phyloP scores from a whole-genome alignment of 2,329 filamentous ascomycete genomes.

The Trichoderma sp. region DNA sequence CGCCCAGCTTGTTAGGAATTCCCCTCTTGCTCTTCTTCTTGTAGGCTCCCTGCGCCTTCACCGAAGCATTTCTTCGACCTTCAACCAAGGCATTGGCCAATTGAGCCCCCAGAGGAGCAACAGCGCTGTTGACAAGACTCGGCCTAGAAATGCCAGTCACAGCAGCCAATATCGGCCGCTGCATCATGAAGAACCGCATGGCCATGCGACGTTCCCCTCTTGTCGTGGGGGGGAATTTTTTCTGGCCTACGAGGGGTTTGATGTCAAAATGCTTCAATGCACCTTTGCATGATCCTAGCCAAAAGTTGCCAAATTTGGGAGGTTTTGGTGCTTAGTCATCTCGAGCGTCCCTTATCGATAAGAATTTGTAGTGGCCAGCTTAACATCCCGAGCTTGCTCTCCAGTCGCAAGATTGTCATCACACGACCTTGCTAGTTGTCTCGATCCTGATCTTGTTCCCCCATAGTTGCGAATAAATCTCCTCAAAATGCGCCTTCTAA shows the following conservation, averaged over 20 bases:
- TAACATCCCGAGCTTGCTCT: conserved; percentile 8
- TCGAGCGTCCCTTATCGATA: conserved; percentile 24
- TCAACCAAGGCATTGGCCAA: conserved; percentile 44
- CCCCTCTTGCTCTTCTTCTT: conserved; percentile 62
- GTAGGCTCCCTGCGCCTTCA: conserved; percentile 66
- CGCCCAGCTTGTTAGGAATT: conserved; percentile 79
- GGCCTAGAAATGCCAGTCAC: conserved; percentile 32
- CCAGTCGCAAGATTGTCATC: conserved; percentile 8
- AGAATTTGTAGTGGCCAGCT: conserved; percentile 23
- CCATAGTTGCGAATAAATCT: neutral
- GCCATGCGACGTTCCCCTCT: conserved; percentile 23
- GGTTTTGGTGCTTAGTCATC: conserved; percentile 21
- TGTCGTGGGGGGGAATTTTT: neutral
- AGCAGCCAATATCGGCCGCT: conserved; percentile 44
- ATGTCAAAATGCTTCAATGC: conserved; percentile 15
- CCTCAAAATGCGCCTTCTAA: conserved; percentile 33
- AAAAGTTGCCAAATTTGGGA: conserved; percentile 17
- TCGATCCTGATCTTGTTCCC: neutral
- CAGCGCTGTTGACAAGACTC: conserved; percentile 23
- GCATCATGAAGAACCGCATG: conserved; percentile 49
- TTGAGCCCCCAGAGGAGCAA: conserved; percentile 29
- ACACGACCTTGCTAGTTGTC: neutral
- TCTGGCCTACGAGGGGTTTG: conserved; percentile 12
- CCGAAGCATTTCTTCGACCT: conserved; percentile 55
- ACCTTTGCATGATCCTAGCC: neutral